Evolutionary conservation across 768 basidiomycete genomes (phyloP), one percentile per base, ranked within the genome.

Genomic region (Porphyrellus cyaneotinctus): DNA sequence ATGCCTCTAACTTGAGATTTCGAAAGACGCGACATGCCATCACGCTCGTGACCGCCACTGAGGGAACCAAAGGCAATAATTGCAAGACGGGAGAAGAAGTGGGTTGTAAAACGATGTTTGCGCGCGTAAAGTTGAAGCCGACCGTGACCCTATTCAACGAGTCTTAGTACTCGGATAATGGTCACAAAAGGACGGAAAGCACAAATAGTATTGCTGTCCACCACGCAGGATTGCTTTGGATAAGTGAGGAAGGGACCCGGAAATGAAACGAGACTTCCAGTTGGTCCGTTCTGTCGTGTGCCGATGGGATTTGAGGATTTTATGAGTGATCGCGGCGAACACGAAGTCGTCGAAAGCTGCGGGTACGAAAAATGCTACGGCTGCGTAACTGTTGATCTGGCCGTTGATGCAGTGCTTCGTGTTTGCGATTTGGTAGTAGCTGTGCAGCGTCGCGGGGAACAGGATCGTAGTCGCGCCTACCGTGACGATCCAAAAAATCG

Each of bases 201-300:
- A 72, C 74, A 70, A 32, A 52, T 75, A 73, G 51, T 75, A 75
- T 22, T 61, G 60, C 48, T 75, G 72, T 15, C 74, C 73, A 28
- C 70, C 70, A 17, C 65, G 59, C 13, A 76, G 49, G 6, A 76
- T 20, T 13, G 67, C 66, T 39, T 52, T 59, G 6, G 72, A 70
- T 43, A 75, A 50, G 32, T 36, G 56, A 32, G 72, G 72, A 20
- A 75, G 63, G 12, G 66, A 45, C 5, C 9, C 9, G 4, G 62
- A 38, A 5, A 58, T 62, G 15, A 41, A 46, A 17, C 66, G 54
- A 49, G 67, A 65, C 50, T 49, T 62, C 48, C 69, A 54, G 23
- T 28, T 38, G 33, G 32, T 50, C 2, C 53, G 35, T 20, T 50
- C 58, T 10, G 37, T 36, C 11, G 58, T 55, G 6, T 43, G 15